Evolutionary conservation across 768 basidiomycete species (phyloP).

Genomic region (Tulasnella calospora): DNA sequence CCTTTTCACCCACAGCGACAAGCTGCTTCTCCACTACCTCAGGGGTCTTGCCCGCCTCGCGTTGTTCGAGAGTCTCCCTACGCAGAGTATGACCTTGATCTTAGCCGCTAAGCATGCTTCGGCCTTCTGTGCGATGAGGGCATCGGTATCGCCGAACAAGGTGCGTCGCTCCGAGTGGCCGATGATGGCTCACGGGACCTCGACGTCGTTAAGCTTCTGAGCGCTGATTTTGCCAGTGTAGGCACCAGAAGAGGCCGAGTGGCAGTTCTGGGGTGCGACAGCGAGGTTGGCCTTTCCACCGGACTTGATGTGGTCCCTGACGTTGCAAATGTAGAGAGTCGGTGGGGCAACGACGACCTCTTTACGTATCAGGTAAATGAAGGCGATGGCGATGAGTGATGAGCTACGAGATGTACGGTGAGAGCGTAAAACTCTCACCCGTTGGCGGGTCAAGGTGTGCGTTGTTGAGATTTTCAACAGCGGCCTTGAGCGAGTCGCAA

Average conservation of each 20-base stretch:
- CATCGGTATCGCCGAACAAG: conserved; percentile 83
- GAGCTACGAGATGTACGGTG: conserved; percentile 23
- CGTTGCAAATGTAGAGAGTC: conserved; percentile 74
- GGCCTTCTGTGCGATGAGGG: conserved; percentile 79
- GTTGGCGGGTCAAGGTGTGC: conserved; percentile 71
- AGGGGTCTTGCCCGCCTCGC: conserved; percentile 72
- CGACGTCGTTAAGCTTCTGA: conserved; percentile 77
- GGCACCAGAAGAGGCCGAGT: conserved; percentile 77
- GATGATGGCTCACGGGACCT: conserved; percentile 85
- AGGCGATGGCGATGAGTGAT: conserved; percentile 5
- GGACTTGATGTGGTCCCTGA: conserved; percentile 48
- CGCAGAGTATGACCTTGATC: conserved; percentile 88
- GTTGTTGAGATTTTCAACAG: conserved; percentile 68
- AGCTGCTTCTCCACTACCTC: conserved; percentile 80
- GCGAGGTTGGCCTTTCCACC: conserved; percentile 47
- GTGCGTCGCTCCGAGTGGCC: conserved; percentile 97
- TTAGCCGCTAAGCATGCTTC: conserved; percentile 69
- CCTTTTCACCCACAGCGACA: conserved; percentile 59
- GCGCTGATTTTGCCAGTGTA: conserved; percentile 96
- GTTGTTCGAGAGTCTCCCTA: conserved; percentile 90
- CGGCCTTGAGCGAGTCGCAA: conserved; percentile 54
- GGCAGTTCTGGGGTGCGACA: conserved; percentile 88
- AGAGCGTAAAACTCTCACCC: conserved; percentile 46
- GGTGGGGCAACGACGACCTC: conserved; percentile 95
- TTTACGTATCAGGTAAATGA: conserved; percentile 34